Base-by-base conservation (phyloP, 176 grass and related monocot species). In the Alopecurus myosuroides region DNA sequence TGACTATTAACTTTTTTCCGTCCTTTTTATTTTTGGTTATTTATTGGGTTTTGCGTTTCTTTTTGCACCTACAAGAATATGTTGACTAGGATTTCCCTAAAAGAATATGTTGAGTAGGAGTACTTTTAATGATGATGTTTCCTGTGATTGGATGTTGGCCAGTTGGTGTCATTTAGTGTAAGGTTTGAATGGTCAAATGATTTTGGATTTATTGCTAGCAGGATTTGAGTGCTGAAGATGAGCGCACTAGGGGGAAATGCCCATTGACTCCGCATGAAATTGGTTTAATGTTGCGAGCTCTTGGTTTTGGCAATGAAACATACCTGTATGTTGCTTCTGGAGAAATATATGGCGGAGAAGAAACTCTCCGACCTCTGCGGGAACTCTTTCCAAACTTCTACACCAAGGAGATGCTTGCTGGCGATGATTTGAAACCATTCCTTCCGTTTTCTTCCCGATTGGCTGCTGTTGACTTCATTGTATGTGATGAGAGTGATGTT, bases 311-410 rank as follows among this genome's bases (percentile, higher is more conserved):
- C 70, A 98, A 98, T 23, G 81, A 92, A 28, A 95, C 96, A 4
- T 90, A 85, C 89, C 53, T 98, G 12, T 98, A 94, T 87, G 88
- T 95, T 73, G 93, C 96, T 70, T 98, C 93, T 60, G 96, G 96
- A 68, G 96, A 95, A 92, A 98, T 98, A 85, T 98, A 98, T 87
- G 96, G 93, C 12, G 96, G 93, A 74, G 91, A 94, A 83, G 84
- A 87, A 81, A 94, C 91, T 40, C 85, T 98, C 46, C 78, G 74
- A 20, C 91, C 96, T 85, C 89, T 98, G 51, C 92, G 83, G 66
- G 86, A 89, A 44, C 87, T 98, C 61, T 98, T 98, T 87, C 91
- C 96, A 46, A 95, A 98, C 56, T 95, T 88, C 22, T 94, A 92
- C 81, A 95, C 91, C 12, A 98, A 98, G 83, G 93, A 98, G 77